Evolutionary conservation across 225 moss, liverwort and hornwort species (phyloP).

Genomic region (Bryum argenteum): DNA sequence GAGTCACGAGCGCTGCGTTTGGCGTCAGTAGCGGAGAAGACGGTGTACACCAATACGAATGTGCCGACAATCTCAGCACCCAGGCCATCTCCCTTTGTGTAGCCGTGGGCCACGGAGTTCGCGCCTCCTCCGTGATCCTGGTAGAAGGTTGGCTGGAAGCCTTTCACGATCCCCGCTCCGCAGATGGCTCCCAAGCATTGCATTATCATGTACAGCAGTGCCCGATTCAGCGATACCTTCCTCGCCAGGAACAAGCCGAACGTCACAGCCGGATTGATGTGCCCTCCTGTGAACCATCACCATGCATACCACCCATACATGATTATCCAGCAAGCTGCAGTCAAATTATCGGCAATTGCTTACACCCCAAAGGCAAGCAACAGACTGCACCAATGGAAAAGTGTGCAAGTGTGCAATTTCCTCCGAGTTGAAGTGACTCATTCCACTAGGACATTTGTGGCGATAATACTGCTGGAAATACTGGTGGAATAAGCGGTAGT

Average conservation of each 20-base stretch:
- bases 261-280: slow-evolving; percentile 50
- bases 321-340: no score
- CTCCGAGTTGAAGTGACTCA: no score
- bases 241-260: slow-evolving; percentile 48
- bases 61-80: slow-evolving; percentile 56
- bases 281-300: slow-evolving; percentile 34
- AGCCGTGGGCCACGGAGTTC: slow-evolving; percentile 38
- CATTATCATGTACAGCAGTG: slow-evolving; percentile 35
- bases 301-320: not conserved
- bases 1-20: slow-evolving; percentile 50
- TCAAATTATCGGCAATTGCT: no score
- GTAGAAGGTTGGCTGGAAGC: slow-evolving; percentile 43
- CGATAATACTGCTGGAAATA: no score
- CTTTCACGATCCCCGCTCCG: slow-evolving; percentile 49
- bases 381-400: no score
- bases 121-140: slow-evolving; percentile 34
- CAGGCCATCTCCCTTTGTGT: slow-evolving; percentile 38
- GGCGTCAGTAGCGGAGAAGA: slow-evolving; percentile 49
- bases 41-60: slow-evolving; percentile 45
- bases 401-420: no score
- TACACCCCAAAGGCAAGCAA: no score
- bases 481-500: no score
- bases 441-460: no score
- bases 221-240: slow-evolving; percentile 34
- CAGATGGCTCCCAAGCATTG: slow-evolving; percentile 52